These are phyloP conservation scores for Fraxinus sp. DNA, from an alignment of 305 asterid species.

Conservation along the genomic window DNA sequence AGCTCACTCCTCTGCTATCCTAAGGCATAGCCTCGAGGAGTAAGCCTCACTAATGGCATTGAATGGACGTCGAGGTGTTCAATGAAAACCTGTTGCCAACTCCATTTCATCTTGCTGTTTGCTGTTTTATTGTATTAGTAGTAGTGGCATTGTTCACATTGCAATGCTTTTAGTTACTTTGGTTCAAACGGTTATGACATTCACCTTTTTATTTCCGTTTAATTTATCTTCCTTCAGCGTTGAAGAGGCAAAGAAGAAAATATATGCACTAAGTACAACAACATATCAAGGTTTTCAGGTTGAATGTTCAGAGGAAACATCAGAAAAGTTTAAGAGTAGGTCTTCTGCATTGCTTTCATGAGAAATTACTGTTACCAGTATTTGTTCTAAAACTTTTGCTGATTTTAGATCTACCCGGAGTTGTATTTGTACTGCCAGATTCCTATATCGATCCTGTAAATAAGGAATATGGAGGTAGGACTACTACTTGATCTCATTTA, in stretches of 20 bases:
- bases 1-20: not conserved
- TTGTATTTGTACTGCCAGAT: conserved; percentile 88
- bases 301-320: conserved; percentile 69
- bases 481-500: not conserved
- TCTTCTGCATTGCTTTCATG: conserved; percentile 7
- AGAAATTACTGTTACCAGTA: conserved; percentile 6
- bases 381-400: conserved; percentile 22
- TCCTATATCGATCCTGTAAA: conserved; percentile 86
- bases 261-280: conserved; percentile 88
- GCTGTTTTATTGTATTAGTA: not conserved
- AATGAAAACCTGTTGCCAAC: not conserved
- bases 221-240: conserved; percentile 45
- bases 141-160: conserved; percentile 2
- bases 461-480: conserved; percentile 92
- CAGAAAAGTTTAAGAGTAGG: conserved; percentile 80
- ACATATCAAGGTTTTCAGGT: conserved; percentile 90
- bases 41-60: not conserved
- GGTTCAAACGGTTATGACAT: not conserved
- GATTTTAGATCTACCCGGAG: conserved; percentile 64
- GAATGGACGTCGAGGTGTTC: not conserved
- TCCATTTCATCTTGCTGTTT: not conserved
- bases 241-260: conserved; percentile 91
- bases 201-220: not conserved
- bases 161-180: not conserved
- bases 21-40: not conserved